Evolutionary conservation across 2,329 filamentous ascomycete genomes (phyloP).

Genomic region (Sporothrix pallida): DNA sequence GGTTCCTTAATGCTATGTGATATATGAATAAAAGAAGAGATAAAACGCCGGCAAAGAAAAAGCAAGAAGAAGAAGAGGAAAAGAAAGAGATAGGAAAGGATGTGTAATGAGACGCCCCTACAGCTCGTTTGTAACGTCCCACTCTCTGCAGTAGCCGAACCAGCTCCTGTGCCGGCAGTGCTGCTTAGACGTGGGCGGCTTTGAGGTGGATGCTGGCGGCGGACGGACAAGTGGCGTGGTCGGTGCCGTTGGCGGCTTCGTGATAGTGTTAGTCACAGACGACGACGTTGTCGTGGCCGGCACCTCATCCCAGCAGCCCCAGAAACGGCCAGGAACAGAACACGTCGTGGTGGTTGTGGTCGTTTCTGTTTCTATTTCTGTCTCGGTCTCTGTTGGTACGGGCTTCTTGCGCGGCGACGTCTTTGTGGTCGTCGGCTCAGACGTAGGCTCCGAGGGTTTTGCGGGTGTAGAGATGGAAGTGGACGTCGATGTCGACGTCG

Average conservation of each 20-base stretch:
- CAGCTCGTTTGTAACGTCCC: conserved; percentile 42
- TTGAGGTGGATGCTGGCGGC: conserved; percentile 33
- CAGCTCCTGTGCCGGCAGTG: conserved; percentile 49
- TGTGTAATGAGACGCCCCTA: conserved; percentile 26
- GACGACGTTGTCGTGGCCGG: conserved; percentile 20
- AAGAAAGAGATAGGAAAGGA: not conserved
- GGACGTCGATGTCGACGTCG: conserved; percentile 43
- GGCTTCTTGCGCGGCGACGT: conserved; percentile 42
- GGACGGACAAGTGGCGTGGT: conserved; percentile 31
- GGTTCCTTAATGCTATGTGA: conserved; percentile 10
- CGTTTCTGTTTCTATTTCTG: too few relatives aligned
- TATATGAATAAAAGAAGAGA: conserved; percentile 16
- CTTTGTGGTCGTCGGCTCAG: conserved; percentile 34
- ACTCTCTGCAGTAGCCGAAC: conserved; percentile 52
- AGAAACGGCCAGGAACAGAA: conserved; percentile 38
- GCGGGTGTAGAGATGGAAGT: conserved; percentile 42
- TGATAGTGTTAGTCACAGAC: conserved; percentile 31
- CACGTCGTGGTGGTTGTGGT: conserved; percentile 35
- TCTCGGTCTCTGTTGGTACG: conserved; percentile 13
- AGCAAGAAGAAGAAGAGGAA: not conserved
- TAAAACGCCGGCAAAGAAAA: conserved; percentile 25
- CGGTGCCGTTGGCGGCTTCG: conserved; percentile 30
- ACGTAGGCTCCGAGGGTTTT: conserved; percentile 28
- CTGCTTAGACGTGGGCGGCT: conserved; percentile 39
- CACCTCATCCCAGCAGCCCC: conserved; percentile 39